Conservation (phyloP, 2,329 filamentous ascomycete species). For the Aspergillus intermedius region DNA sequence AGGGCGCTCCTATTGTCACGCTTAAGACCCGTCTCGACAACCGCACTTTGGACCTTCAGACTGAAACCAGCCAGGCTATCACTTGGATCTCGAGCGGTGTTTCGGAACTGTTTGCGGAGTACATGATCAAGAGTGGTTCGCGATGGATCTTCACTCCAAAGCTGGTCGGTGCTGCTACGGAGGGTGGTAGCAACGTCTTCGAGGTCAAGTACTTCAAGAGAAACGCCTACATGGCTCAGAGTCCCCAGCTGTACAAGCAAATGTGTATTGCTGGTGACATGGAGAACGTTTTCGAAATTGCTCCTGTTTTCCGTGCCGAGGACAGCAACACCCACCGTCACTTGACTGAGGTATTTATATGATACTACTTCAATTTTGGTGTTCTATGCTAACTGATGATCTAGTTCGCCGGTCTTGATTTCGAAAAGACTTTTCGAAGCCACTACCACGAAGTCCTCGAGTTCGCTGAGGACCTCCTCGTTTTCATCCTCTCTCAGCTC, state of each 20-base stretch:
- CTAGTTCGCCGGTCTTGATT: conserved; percentile 47
- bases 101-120: conserved; percentile 67
- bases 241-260: conserved; percentile 62
- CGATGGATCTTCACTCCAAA: conserved; percentile 83
- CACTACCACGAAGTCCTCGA: conserved; percentile 48
- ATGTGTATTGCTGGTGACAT: conserved; percentile 61
- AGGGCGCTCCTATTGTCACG: conserved; percentile 62
- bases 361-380: too few species aligned
- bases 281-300: conserved; percentile 59
- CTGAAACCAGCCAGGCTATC: conserved; percentile 83
- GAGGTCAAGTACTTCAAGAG: conserved; percentile 82
- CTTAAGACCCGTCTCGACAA: conserved; percentile 85
- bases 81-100: conserved; percentile 64
- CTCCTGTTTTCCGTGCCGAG: conserved; percentile 61
- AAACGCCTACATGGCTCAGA: conserved; percentile 63
- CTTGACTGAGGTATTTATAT: conserved; percentile 49
- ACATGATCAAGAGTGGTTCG: conserved; percentile 68
- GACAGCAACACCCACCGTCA: conserved; percentile 63
- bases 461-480: conserved; percentile 44
- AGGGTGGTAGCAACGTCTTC: conserved; percentile 91
- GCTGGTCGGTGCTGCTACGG: conserved; percentile 80
- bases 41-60: conserved; percentile 84
- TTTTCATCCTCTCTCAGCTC: conserved; percentile 43
- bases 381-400: not conserved
- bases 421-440: conserved; percentile 45